Percentiles rank a stretch among this genome's conserved stretches.
Evolutionary conservation across 164 flowering plant genomes (phyloP).

Genomic region (Cinnamomum chago): DNA sequence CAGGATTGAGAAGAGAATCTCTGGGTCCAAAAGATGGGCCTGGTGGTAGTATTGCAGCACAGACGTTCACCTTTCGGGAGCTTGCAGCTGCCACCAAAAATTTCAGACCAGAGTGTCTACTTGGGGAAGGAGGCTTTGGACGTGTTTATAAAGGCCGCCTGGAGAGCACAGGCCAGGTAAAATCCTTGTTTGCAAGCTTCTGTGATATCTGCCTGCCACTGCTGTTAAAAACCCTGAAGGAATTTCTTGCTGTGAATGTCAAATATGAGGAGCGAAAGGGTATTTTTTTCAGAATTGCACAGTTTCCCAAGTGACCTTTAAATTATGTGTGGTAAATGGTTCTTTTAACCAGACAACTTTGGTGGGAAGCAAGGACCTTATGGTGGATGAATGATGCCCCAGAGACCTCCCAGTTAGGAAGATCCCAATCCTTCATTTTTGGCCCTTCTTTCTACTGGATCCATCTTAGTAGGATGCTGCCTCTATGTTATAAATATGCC

Average conservation of each 20-base stretch:
- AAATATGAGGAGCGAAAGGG: background rate
- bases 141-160: slow-evolving; percentile 36
- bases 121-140: slow-evolving; percentile 46
- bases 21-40: slow-evolving; percentile 22
- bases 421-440: background rate
- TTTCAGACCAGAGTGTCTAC: slow-evolving; percentile 26
- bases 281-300: background rate
- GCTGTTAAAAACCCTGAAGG: no score
- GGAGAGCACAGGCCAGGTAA: slow-evolving; percentile 38
- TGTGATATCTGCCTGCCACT: no score
- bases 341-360: background rate
- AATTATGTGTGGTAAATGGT: background rate
- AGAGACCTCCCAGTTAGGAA: background rate
- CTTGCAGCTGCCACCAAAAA: slow-evolving; percentile 41
- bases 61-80: slow-evolving; percentile 33
- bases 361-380: background rate
- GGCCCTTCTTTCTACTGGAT: background rate
- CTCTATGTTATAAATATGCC: background rate
- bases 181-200: background rate
- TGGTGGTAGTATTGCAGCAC: slow-evolving; percentile 26
- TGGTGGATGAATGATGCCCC: background rate
- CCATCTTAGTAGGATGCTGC: background rate
- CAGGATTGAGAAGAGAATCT: slow-evolving; percentile 19
- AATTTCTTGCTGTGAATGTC: background rate
- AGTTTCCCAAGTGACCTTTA: background rate